Evolutionary conservation across 352 stramenopile genomes (phyloP).

Genomic region (Thalassiosira livingstoniorum): DNA sequence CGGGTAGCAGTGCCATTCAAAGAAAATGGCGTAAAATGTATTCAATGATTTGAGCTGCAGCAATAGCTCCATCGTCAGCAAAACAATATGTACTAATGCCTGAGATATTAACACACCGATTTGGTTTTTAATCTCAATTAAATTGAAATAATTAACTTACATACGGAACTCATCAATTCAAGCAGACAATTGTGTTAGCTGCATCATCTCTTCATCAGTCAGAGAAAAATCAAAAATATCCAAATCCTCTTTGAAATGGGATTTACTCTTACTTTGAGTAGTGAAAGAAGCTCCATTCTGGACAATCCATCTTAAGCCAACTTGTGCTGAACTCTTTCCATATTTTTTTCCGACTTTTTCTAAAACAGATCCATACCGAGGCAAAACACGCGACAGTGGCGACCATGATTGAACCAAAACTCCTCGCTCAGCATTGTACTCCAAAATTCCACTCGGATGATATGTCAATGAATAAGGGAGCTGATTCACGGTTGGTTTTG

Average conservation of each 20-base stretch:
- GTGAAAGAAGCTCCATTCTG: conserved; percentile 73
- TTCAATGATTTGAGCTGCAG: too few species aligned
- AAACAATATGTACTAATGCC: too few species aligned
- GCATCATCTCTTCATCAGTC: conserved; percentile 55
- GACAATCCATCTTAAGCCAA: conserved; percentile 80
- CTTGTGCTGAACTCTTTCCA: conserved; percentile 74
- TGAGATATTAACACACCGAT: too few species aligned
- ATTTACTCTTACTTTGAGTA: conserved; percentile 70
- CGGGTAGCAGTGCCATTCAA: too few species aligned
- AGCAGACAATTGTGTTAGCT: conserved; percentile 41
- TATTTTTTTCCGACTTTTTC: conserved; percentile 71
- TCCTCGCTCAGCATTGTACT: conserved; percentile 67
- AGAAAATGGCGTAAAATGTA: too few species aligned
- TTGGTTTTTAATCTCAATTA: neutral
- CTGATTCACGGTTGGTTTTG: conserved; percentile 79
- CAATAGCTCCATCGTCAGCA: too few species aligned
- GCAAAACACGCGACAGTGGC: conserved; percentile 63
- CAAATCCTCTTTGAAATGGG: conserved; percentile 65
- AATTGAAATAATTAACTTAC: neutral
- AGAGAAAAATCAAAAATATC: conserved; percentile 68
- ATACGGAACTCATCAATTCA: too few species aligned
- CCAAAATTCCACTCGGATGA: conserved; percentile 63
- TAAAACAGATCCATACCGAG: conserved; percentile 60
- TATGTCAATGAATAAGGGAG: conserved; percentile 76
- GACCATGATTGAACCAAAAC: conserved; percentile 82